A percentile compares a stretch with the other conserved stretches of the same genome.
Conservation (phyloP, 805 yeast genomes). For the Komagataella pseudopastoris region DNA sequence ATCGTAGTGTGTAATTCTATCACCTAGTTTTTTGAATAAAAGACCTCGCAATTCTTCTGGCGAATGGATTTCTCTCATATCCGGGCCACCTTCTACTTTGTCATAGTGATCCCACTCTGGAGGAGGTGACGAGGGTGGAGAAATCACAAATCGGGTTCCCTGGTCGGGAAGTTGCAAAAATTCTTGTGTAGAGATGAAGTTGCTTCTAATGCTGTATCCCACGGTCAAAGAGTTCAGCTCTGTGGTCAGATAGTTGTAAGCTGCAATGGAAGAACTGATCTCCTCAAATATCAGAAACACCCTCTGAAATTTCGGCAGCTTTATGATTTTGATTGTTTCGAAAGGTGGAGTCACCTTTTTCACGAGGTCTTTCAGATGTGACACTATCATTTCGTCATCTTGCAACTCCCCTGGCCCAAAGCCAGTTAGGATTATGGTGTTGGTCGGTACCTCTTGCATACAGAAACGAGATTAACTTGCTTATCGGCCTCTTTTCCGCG, state of each 20-base stretch:
- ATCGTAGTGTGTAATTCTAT: constrained; percentile 2
- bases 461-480: background rate
- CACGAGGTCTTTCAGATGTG: constrained; percentile 8
- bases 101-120: constrained; percentile 3
- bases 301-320: constrained; percentile 14
- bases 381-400: constrained; percentile 9
- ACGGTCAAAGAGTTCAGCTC: background rate
- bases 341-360: constrained; percentile 4
- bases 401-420: background rate
- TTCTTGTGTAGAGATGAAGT: constrained; percentile 1
- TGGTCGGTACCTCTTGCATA: constrained; percentile 2
- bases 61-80: constrained; percentile 2
- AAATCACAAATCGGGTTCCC: constrained; percentile 5
- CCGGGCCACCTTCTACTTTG: constrained; percentile 3
- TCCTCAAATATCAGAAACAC: constrained; percentile 13
- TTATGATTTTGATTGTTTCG: constrained; percentile 9
- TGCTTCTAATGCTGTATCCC: background rate
- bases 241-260: background rate
- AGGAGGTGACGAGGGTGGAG: constrained; percentile 8
- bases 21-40: constrained; percentile 4
- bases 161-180: constrained; percentile 5
- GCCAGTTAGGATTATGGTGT: background rate
- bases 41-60: constrained; percentile 4
- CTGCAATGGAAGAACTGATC: constrained; percentile 4
- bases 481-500: background rate